phyloP scores from a whole-genome alignment of 2,329 filamentous ascomycete species.

The Monosporascus sp. region DNA sequence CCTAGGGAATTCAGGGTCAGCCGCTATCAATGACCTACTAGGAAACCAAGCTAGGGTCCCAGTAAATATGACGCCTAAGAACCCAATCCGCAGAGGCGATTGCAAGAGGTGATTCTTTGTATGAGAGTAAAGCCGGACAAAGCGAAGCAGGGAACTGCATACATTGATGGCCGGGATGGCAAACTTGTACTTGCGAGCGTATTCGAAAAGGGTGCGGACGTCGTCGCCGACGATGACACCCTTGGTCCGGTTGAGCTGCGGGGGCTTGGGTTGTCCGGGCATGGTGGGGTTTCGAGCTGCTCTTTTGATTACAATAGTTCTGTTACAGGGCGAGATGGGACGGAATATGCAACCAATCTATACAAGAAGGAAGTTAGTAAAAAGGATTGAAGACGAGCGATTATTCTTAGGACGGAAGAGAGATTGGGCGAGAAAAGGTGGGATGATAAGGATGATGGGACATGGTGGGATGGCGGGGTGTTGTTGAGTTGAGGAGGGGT shows the following conservation, averaged over 20 bases:
- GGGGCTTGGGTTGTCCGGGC: background rate
- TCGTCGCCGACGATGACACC: background rate
- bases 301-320: background rate
- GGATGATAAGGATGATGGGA: background rate
- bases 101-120: too few species aligned
- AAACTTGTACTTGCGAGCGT: constrained; percentile 81
- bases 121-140: too few species aligned
- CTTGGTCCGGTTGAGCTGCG: background rate
- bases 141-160: background rate
- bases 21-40: too few species aligned
- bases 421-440: background rate
- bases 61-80: too few species aligned
- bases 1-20: background rate
- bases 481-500: background rate
- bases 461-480: background rate
- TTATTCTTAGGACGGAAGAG: background rate
- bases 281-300: background rate
- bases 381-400: background rate
- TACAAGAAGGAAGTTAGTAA: background rate
- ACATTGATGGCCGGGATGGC: constrained; percentile 87
- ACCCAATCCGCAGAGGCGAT: too few species aligned
- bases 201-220: constrained; percentile 55
- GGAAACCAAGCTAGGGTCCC: too few species aligned
- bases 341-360: background rate
- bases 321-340: background rate